Evolutionary conservation across 192 early-diverging fungal species (phyloP), one percentile per base, ranked within the genome.

Genomic region (Coemansia sp.): DNA sequence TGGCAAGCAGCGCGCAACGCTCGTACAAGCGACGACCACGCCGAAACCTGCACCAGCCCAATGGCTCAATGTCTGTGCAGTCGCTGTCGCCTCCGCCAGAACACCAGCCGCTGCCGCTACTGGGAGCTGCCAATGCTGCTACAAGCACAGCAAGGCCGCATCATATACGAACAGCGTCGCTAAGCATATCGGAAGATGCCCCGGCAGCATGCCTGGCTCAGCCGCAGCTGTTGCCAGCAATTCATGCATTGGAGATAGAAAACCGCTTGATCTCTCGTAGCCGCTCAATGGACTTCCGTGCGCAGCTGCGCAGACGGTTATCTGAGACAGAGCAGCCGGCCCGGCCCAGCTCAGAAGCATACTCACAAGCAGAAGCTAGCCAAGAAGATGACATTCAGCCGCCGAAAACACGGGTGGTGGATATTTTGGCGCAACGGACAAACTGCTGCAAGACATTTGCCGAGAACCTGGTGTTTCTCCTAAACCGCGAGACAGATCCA

Each of bases 401-500:
- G 46, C 46, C 14, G 13, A 26, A 31, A 23, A 70, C 73, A 11
- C 63, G 58, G 0, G 68, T 78, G 13, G 59, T 78, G 2, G 55
- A 52, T 15, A 60, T 78, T 20, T 61, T 78, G 35, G 68, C 65
- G 15, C 52, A 55, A 28, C 64, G 75, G 13, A 51, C 55, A 10
- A 65, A 72, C 41, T 63, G 75, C 42, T 80, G 87, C 62, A 90
- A 88, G 45, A 94, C 90, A 12, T 88, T 97, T 59, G 80, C 86
- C 6, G 92, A 90, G 33, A 97, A 93, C 60, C 61, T 97, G 16
- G 86, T 97, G 45, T 92, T 97, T 64, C 86, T 97, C 72, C 74
- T 97, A 52, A 97, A 97, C 67, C 86, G 94, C 26, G 86, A 89
- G 20, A 86, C 92, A 81, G 83, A 72, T 61, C 68, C 69, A 0